These are phyloP conservation scores for Botrytis fabae DNA, from an alignment of 2,329 filamentous ascomycete species.

Conservation along the genomic window DNA sequence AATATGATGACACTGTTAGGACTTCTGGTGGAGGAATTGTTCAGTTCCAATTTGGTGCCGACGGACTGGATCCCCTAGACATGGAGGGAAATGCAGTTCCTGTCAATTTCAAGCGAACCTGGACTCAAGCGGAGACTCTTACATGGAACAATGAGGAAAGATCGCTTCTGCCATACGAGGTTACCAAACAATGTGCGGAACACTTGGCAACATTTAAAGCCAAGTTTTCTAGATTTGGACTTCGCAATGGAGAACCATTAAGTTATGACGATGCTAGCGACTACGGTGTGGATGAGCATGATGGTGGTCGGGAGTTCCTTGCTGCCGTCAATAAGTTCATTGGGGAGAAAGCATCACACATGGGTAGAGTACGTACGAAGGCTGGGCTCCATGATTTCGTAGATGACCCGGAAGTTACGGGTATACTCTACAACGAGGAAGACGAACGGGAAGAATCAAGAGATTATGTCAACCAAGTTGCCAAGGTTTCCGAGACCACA, in stretches of 20 bases:
- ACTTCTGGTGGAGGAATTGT: constrained; percentile 87
- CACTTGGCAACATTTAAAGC: constrained; percentile 68
- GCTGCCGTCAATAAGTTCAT: constrained; percentile 76
- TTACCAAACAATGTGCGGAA: constrained; percentile 65
- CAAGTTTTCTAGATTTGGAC: constrained; percentile 60
- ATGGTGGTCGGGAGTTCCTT: constrained; percentile 81
- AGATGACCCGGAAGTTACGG: constrained; percentile 40
- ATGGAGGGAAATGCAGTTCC: constrained; percentile 95
- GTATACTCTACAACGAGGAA: constrained; percentile 36
- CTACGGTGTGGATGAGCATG: constrained; percentile 71
- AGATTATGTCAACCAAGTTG: constrained; percentile 50
- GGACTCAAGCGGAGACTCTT: constrained; percentile 72
- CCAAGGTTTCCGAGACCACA: constrained; percentile 77
- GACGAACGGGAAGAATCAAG: constrained; percentile 33
- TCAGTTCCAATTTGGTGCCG: constrained; percentile 96
- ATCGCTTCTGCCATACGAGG: constrained; percentile 72
- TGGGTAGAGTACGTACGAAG: constrained; percentile 54
- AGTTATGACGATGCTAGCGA: constrained; percentile 70
- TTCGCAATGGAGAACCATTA: constrained; percentile 62
- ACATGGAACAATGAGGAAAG: constrained; percentile 79
- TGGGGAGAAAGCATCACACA: constrained; percentile 58
- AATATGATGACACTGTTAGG: constrained; percentile 92
- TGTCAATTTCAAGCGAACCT: constrained; percentile 89
- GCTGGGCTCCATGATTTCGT: constrained; percentile 52
- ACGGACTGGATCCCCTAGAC: constrained; percentile 92